phyloP scores from a whole-genome alignment of 805 yeast genomes.

The Wickerhamiella bombiphila region DNA sequence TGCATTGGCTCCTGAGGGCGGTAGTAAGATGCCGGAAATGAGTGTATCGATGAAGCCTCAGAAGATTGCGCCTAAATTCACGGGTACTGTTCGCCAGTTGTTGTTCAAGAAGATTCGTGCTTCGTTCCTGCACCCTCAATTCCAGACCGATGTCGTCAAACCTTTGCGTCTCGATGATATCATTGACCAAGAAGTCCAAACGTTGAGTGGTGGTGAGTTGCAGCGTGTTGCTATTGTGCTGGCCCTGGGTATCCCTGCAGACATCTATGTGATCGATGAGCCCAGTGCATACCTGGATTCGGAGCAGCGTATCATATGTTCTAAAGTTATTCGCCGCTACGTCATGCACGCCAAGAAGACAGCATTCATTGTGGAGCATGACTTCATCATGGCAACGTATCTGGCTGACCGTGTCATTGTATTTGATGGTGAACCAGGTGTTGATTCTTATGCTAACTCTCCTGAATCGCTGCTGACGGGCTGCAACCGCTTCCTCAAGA shows the following conservation, averaged over 20 bases:
- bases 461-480: slow-evolving; percentile 95
- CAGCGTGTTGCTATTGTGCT: slow-evolving; percentile 97
- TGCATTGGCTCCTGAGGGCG: slow-evolving; percentile 73
- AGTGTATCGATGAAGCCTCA: slow-evolving; percentile 98
- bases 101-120: slow-evolving; percentile 94
- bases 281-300: slow-evolving; percentile 98
- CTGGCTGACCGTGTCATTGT: slow-evolving; percentile 98
- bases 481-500: slow-evolving; percentile 92
- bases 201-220: slow-evolving; percentile 97
- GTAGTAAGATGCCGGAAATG: slow-evolving; percentile 65
- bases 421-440: slow-evolving; percentile 89
- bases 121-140: slow-evolving; percentile 87
- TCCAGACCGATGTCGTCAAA: slow-evolving; percentile 94
- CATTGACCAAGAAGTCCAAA: slow-evolving; percentile 95
- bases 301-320: slow-evolving; percentile 98
- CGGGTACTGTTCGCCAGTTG: slow-evolving; percentile 96
- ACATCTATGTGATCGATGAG: slow-evolving; percentile 92
- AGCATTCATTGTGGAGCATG: slow-evolving; percentile 99
- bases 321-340: slow-evolving; percentile 94
- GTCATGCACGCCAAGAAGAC: slow-evolving; percentile 94
- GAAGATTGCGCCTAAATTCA: slow-evolving; percentile 96
- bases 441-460: slow-evolving; percentile 65
- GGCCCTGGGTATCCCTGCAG: slow-evolving; percentile 88
- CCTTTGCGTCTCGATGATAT: slow-evolving; percentile 88
- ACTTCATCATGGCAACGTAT: slow-evolving; percentile 99